Evolutionary conservation across 306 rosid species (phyloP).

Genomic region (Ziziphus jujuba): DNA sequence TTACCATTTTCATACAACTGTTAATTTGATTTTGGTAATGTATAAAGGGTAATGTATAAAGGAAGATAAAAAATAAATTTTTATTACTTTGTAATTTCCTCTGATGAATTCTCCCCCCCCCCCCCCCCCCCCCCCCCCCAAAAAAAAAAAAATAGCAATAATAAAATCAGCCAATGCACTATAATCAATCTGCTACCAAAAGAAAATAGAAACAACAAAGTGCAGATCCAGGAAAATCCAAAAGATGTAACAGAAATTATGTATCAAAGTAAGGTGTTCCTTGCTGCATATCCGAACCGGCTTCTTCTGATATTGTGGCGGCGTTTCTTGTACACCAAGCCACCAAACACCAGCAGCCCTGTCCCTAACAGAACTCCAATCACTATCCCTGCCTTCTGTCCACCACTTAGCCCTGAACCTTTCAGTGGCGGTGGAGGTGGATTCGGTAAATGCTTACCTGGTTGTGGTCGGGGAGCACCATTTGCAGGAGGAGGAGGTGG

Average conservation of each 20-base stretch:
- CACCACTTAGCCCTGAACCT: constrained; percentile 25
- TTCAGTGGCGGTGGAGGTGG: neutral
- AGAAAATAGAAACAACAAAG: too few relatives aligned
- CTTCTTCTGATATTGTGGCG: constrained; percentile 21
- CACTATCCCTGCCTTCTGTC: constrained; percentile 43
- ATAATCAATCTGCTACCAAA: too few relatives aligned
- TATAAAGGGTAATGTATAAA: too few relatives aligned
- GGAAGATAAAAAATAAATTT: too few relatives aligned
- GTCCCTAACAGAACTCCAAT: constrained; percentile 36
- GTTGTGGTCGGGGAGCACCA: neutral
- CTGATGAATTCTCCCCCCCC: too few relatives aligned
- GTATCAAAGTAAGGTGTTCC: constrained; percentile 24
- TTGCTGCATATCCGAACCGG: constrained; percentile 25
- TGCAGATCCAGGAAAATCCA: too few relatives aligned
- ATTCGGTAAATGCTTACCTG: neutral
- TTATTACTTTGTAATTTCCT: too few relatives aligned
- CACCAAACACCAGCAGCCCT: constrained; percentile 26
- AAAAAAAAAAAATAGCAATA: too few relatives aligned
- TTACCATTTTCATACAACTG: too few relatives aligned
- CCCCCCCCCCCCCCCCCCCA: too few relatives aligned
- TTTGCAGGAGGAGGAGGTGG: fast-evolving
- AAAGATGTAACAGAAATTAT: neutral
- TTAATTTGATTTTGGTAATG: too few relatives aligned
- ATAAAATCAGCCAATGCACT: too few relatives aligned
- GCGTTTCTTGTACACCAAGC: constrained; percentile 36